Percentiles rank a stretch among this genome's conserved stretches.
Conservation (phyloP, 345 rosid species). For the Eucalyptus paniculata region DNA sequence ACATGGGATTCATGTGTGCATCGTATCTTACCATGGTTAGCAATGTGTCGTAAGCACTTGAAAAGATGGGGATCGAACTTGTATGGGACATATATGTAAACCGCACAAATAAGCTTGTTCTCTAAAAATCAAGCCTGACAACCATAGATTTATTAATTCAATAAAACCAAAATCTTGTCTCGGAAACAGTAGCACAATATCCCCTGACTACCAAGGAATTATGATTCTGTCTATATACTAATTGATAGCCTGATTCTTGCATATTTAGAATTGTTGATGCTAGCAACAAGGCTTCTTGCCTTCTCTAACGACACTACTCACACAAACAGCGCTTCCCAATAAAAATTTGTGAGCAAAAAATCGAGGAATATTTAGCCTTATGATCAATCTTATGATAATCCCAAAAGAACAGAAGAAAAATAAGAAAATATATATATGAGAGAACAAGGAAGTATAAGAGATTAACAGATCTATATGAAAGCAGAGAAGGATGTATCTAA, state of each 20-base stretch:
- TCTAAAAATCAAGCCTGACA: not conserved
- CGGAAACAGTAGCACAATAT: not conserved
- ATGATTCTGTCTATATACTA: not conserved
- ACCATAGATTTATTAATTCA: not conserved
- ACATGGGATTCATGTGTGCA: too few relatives aligned
- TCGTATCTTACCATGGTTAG: too few relatives aligned
- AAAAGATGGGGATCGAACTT: not conserved
- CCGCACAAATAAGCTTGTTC: not conserved
- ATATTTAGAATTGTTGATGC: not conserved
- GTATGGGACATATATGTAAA: not conserved
- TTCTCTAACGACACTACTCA: not conserved
- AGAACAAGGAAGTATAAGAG: too few relatives aligned
- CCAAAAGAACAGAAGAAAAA: not conserved
- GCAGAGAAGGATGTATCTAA: too few relatives aligned
- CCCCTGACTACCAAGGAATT: not conserved
- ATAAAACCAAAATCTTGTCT: not conserved
- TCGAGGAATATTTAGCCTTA: not conserved
- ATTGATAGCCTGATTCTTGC: not conserved
- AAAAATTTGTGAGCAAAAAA: not conserved
- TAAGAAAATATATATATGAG: not conserved
- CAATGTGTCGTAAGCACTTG: too few relatives aligned
- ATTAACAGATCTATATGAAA: too few relatives aligned
- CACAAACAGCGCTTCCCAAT: not conserved
- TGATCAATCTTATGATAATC: not conserved
- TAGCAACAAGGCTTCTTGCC: not conserved